Base-by-base conservation (phyloP, 805 yeast species). In the Candida hispaniensis region DNA sequence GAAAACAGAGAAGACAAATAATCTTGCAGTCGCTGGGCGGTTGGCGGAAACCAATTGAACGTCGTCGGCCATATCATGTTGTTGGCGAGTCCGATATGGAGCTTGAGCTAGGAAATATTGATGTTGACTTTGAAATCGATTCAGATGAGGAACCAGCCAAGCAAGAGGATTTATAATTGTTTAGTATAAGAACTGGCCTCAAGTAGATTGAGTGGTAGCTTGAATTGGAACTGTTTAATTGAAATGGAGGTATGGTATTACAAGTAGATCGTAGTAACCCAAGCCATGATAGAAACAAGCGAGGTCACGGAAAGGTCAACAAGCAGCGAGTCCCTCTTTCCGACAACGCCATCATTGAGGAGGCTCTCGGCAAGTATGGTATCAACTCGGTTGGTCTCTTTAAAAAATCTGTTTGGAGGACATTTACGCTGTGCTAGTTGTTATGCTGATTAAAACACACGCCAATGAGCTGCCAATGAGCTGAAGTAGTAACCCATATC, bases 321-420 rank as follows among this genome's bases (percentile, higher is more conserved):
- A 70, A 69, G 63, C 80, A 75, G 63, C 72, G 81, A 67, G 63
- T 73, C 48, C 64, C 79, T 52, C 67, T 74, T 51, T 57, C 74
- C 47, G 81, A 75, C 59, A 74, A 74, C 66, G 55, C 74, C 47
- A 66, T 74, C 64, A 67, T 74, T 55, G 81, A 75, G 66, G 75
- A 69, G 51, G 48, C 61, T 51, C 68, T 74, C 51, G 80, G 79
- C 59, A 68, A 73, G 64, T 75, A 63, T 73, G 22, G 22, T 19
- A 19, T 19, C 22, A 19, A 9, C 22, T 19, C 22, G 10, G n/a
- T 19, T n/a, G 22, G n/a, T n/a, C n/a, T n/a, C n/a, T n/a, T n/a
- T n/a, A n/a, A n/a, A n/a, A n/a, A n/a, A n/a, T n/a, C n/a, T n/a
- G n/a, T n/a, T n/a, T n/a, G n/a, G n/a, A n/a, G n/a, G n/a, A n/a